Evolutionary conservation across 192 early-diverging fungal genomes (phyloP).

Genomic region (Coemansia sp.): DNA sequence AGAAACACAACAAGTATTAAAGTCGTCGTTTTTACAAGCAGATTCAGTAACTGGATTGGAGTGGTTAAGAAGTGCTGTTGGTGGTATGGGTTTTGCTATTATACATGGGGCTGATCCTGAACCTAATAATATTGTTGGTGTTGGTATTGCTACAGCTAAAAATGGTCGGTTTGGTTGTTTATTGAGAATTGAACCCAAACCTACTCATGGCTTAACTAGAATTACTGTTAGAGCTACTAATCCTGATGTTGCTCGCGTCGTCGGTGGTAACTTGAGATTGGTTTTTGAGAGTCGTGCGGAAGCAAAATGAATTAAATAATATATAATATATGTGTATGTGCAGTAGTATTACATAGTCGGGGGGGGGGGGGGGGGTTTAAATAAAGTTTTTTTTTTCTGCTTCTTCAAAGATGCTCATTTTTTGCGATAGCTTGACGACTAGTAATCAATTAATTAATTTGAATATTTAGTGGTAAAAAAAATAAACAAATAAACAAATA

Average conservation of each 20-base stretch:
- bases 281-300: constrained; percentile 30
- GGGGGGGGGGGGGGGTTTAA: too few relatives aligned
- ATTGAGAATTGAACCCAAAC: constrained; percentile 82
- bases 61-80: constrained; percentile 55
- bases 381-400: too few relatives aligned
- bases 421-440: too few relatives aligned
- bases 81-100: constrained; percentile 69
- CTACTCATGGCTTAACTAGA: constrained; percentile 81
- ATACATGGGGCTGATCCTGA: constrained; percentile 85
- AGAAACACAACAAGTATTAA: constrained; percentile 63
- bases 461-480: too few relatives aligned
- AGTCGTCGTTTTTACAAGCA: constrained; percentile 25
- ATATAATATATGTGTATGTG: too few relatives aligned
- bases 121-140: constrained; percentile 83
- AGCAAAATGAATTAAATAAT: too few relatives aligned
- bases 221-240: constrained; percentile 88
- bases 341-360: too few relatives aligned
- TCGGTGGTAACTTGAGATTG: constrained; percentile 36
- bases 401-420: too few relatives aligned
- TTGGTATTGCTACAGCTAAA: constrained; percentile 78
- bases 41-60: constrained; percentile 46
- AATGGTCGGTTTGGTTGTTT: constrained; percentile 88
- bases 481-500: neutral
- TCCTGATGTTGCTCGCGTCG: constrained; percentile 61
- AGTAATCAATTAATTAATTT: too few relatives aligned